phyloP scores from a whole-genome alignment of 2,329 filamentous ascomycete genomes.

The Penicillium sp. region DNA sequence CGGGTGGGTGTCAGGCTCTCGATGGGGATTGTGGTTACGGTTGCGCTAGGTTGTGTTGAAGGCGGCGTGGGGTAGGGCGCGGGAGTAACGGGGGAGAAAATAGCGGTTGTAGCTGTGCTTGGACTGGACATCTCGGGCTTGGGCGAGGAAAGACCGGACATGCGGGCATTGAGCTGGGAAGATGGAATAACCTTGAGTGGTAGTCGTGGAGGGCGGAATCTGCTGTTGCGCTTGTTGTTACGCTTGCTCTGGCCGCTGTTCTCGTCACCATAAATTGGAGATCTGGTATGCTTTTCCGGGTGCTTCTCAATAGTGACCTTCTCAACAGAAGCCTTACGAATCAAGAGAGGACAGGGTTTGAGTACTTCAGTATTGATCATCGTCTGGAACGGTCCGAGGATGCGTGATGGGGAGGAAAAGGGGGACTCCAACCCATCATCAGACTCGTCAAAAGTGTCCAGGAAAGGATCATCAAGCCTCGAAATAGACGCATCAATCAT shows the following conservation, averaged over 20 bases:
- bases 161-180: constrained; percentile 2
- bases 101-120: not conserved
- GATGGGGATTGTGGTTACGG: not conserved
- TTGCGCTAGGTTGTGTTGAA: not conserved
- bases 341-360: constrained; percentile 28
- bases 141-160: not conserved
- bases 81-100: not conserved
- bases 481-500: constrained; percentile 29
- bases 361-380: constrained; percentile 9
- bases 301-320: not conserved
- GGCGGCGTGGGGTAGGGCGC: not conserved
- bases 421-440: not conserved
- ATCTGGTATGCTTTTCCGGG: not conserved
- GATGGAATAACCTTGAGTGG: constrained; percentile 24
- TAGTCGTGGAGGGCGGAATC: constrained; percentile 19
- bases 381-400: not conserved
- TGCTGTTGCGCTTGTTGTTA: not conserved
- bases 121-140: not conserved
- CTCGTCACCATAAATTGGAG: not conserved
- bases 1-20: constrained; percentile 1
- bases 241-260: not conserved
- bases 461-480: constrained; percentile 25
- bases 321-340: constrained; percentile 20
- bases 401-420: not conserved
- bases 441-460: constrained; percentile 14